These are phyloP conservation scores for Pistacia integerrima DNA, from an alignment of 345 rosid species.

Conservation along the genomic window DNA sequence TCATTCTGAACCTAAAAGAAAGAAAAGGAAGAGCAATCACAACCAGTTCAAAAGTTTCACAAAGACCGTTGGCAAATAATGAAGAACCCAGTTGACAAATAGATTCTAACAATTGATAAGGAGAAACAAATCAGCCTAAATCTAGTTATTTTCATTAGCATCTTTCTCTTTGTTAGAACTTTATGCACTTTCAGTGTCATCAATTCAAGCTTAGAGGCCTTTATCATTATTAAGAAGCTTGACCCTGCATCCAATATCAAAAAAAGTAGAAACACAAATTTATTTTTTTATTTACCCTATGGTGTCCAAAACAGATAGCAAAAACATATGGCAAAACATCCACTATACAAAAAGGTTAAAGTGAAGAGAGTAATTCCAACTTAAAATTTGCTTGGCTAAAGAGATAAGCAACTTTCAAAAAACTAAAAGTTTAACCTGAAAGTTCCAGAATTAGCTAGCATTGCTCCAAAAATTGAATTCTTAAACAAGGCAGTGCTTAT, in stretches of 20 bases:
- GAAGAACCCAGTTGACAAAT: neutral
- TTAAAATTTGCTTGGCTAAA: neutral
- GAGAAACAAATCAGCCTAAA: neutral
- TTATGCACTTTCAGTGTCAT: neutral
- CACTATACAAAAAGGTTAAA: neutral
- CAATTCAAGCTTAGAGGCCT: neutral
- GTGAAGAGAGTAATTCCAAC: neutral
- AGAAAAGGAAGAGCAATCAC: constrained; percentile 13
- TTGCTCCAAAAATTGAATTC: neutral
- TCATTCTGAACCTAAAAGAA: constrained; percentile 84
- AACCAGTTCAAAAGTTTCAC: neutral
- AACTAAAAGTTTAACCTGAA: neutral
- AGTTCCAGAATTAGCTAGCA: constrained; percentile 1
- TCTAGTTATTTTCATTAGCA: neutral
- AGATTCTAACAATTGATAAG: neutral
- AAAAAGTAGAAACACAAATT: neutral
- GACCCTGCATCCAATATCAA: too few relatives aligned
- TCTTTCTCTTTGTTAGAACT: neutral
- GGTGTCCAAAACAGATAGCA: neutral
- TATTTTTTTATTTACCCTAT: neutral
- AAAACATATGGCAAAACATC: neutral
- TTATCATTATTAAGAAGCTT: neutral
- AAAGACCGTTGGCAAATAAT: neutral
- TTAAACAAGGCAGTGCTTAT: neutral
- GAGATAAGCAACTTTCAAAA: neutral